A percentile compares a stretch with the other conserved stretches of the same genome.
Conservation (phyloP, 1,139 yeast species). For the Arxiozyma slooffiae region DNA sequence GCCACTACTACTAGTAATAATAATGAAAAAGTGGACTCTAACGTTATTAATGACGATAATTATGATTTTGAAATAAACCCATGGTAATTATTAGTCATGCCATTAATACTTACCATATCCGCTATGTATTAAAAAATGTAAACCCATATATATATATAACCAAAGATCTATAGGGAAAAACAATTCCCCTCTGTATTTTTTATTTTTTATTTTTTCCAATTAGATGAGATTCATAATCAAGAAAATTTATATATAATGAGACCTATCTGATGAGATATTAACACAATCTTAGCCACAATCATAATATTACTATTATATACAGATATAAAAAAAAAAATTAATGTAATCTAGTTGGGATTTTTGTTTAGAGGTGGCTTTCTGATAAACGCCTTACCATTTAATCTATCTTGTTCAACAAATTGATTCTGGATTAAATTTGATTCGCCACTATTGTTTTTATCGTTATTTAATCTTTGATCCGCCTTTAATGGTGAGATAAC, state of each 20-base stretch:
- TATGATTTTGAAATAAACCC: conserved; percentile 28
- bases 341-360: no score
- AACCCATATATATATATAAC: not conserved
- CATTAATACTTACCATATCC: no score
- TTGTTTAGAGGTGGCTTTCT: no score
- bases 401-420: not conserved
- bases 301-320: no score
- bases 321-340: not conserved
- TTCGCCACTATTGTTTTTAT: not conserved
- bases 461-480: not conserved
- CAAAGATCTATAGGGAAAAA: not conserved
- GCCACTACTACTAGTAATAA: not conserved
- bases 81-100: conserved; percentile 18
- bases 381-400: not conserved
- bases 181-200: not conserved
- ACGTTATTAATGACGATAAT: not conserved
- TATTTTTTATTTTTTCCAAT: not conserved
- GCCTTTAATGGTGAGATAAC: not conserved
- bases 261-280: not conserved
- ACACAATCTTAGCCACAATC: not conserved
- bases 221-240: not conserved
- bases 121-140: not conserved
- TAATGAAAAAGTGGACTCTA: not conserved
- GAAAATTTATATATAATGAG: no score
- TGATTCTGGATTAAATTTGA: not conserved